Conservation (phyloP, 495 filamentous ascomycete genomes). For the Hapsidospora chrysogenum region DNA sequence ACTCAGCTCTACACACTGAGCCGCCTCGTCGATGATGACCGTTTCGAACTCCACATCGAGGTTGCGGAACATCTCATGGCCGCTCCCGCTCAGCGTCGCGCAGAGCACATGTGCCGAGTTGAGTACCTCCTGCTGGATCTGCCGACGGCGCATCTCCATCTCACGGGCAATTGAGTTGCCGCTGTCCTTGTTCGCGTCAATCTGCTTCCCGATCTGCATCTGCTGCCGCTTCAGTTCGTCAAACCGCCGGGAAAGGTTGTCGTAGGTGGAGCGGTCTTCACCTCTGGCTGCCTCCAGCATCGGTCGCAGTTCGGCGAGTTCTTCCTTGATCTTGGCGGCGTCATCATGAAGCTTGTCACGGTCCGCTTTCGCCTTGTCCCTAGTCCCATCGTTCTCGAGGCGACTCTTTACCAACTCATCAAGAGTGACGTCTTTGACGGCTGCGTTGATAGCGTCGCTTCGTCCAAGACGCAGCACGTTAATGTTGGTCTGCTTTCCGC, state of each 20-base stretch:
- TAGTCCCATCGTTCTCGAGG: conserved; percentile 34
- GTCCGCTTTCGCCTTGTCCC: conserved; percentile 37
- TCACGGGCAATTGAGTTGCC: conserved; percentile 62
- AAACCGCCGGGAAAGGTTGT: conserved; percentile 59
- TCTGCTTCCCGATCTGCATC: conserved; percentile 51
- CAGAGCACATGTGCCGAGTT: conserved; percentile 84
- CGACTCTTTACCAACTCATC: conserved; percentile 75
- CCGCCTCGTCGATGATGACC: conserved; percentile 94
- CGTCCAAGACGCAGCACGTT: conserved; percentile 83
- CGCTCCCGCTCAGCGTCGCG: conserved; percentile 85
- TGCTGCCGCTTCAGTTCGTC: conserved; percentile 62
- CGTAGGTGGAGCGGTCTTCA: conserved; percentile 34
- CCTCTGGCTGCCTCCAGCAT: conserved; percentile 54
- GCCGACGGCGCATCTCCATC: conserved; percentile 67
- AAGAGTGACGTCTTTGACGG: conserved; percentile 80
- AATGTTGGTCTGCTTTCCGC: conserved; percentile 53
- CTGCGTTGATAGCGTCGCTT: conserved; percentile 81
- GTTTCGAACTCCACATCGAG: conserved; percentile 95
- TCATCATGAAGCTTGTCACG: conserved; percentile 68
- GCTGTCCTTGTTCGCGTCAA: conserved; percentile 72
- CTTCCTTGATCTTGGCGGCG: conserved; percentile 57
- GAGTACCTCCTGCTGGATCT: conserved; percentile 79
- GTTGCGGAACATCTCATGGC: conserved; percentile 94
- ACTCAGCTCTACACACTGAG: conserved; percentile 93
- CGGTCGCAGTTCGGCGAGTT: conserved; percentile 46